phyloP scores from a whole-genome alignment of 495 filamentous ascomycete genomes.

The Podospora didyma region DNA sequence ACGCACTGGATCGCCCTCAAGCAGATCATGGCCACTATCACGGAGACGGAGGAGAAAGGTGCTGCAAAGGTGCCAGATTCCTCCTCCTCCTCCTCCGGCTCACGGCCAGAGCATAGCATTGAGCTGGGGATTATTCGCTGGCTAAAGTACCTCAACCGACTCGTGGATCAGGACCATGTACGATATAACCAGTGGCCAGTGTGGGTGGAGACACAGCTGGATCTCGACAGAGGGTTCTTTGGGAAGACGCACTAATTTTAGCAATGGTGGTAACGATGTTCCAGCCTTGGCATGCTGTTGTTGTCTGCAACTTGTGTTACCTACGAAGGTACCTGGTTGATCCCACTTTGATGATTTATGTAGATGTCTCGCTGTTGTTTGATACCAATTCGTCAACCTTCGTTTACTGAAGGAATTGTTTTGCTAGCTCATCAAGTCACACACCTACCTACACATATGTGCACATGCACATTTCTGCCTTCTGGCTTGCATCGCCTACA shows the following conservation, averaged over 20 bases:
- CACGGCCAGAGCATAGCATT: slow-evolving; percentile 9
- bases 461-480: too few species aligned
- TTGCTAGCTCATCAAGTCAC: too few species aligned
- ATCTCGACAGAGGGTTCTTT: slow-evolving; percentile 29
- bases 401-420: too few species aligned
- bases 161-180: slow-evolving; percentile 34
- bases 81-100: too few species aligned
- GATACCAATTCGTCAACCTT: too few species aligned
- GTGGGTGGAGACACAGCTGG: slow-evolving; percentile 45
- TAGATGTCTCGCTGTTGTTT: too few species aligned
- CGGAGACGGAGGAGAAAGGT: slow-evolving; percentile 24
- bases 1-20: slow-evolving; percentile 58
- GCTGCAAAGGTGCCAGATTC: slow-evolving; percentile 7
- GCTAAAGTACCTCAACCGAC: slow-evolving; percentile 39
- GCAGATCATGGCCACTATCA: slow-evolving; percentile 51
- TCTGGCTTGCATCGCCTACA: too few species aligned
- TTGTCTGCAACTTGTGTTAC: too few species aligned
- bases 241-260: slow-evolving; percentile 21
- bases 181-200: slow-evolving; percentile 42
- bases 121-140: slow-evolving; percentile 33
- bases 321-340: too few species aligned
- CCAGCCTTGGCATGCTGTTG: too few species aligned
- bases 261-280: background rate
- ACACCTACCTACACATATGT: too few species aligned
- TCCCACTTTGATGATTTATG: too few species aligned